Evolutionary conservation across 2,329 filamentous ascomycete genomes (phyloP), one percentile per base, ranked within the genome.

Genomic region (Pseudogymnoascus destructans): DNA sequence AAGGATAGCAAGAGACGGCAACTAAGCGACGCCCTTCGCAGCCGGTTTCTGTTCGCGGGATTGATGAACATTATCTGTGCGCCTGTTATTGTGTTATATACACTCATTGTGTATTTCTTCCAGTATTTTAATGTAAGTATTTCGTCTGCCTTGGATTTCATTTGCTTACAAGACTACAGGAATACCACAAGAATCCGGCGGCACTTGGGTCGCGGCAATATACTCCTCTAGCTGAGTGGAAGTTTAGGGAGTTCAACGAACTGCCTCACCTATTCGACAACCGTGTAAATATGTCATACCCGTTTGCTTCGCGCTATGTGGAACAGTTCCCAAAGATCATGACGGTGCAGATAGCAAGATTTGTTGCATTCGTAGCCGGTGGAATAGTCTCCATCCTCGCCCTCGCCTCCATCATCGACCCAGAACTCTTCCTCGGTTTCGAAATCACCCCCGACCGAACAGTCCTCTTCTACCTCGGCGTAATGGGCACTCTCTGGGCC

Each of bases 231-330:
- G 93, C 93, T 0, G 87, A 95, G 69, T 98, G 93, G 93, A 97
- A 96, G 67, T 96, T 98, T 63, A 85, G 93, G 54, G 92, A 97
- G 70, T 98, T 97, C 77, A 98, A 98, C 67, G 93, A 98, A 70
- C 78, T 98, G 1, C 86, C 86, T 59, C 93, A 98, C 70, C 78
- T 97, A 1, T 98, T 97, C 66, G 81, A 90, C 61, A 87, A 92
- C 63, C 84, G 93, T 17, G 77, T 92, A 40, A 91, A 95, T 63
- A 95, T 97, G 86, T 95, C 93, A 0, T 90, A 93, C 67, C 91
- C 92, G 0, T 96, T 89, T 69, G 92, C 93, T 1, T 89, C 86
- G 32, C 82, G 89, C 54, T 98, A 98, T 66, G 79, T 98, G 23
- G 89, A 95, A 63, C 92, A 97, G 63, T 98, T 98, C 61, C 93